A percentile compares a stretch with the other conserved stretches of the same genome.
Conservation (phyloP, 2,329 filamentous ascomycete species). For the Acrocalymma vagum region DNA sequence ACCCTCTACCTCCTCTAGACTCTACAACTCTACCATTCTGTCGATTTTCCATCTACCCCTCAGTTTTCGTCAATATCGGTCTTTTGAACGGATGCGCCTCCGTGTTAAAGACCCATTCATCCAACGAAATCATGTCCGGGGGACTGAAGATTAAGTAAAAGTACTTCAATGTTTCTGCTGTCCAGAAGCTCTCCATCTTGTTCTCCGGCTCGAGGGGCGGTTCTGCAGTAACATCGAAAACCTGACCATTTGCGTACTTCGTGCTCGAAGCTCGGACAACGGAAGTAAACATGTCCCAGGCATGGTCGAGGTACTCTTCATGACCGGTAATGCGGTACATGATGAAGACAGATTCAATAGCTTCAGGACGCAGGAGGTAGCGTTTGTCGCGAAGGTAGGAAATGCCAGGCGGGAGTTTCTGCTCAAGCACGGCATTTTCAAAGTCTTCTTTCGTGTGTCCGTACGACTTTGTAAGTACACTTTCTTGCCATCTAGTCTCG, state of each 20-base stretch:
- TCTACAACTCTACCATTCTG: neutral
- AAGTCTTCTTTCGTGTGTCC: constrained; percentile 23
- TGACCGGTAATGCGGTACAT: constrained; percentile 68
- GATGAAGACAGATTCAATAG: constrained; percentile 68
- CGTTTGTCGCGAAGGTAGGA: constrained; percentile 49
- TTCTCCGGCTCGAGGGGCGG: constrained; percentile 35
- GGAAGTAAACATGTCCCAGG: constrained; percentile 59
- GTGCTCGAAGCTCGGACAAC: constrained; percentile 52
- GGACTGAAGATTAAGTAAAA: constrained; percentile 59
- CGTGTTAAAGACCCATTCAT: constrained; percentile 60
- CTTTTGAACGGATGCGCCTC: constrained; percentile 58
- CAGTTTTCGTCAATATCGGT: constrained; percentile 20
- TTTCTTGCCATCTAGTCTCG: constrained; percentile 58
- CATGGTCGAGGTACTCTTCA: constrained; percentile 50
- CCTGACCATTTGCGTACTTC: constrained; percentile 52
- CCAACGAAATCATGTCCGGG: constrained; percentile 53
- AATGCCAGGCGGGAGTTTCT: constrained; percentile 50
- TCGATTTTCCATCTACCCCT: neutral
- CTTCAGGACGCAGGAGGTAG: constrained; percentile 62
- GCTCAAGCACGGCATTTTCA: constrained; percentile 19
- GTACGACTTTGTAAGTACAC: constrained; percentile 32
- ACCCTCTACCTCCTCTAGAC: neutral
- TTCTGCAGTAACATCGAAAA: constrained; percentile 51
- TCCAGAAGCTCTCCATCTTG: constrained; percentile 56
- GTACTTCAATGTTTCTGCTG: constrained; percentile 60